Conservation (phyloP, 805 yeast species). For the Saturnispora hagleri region DNA sequence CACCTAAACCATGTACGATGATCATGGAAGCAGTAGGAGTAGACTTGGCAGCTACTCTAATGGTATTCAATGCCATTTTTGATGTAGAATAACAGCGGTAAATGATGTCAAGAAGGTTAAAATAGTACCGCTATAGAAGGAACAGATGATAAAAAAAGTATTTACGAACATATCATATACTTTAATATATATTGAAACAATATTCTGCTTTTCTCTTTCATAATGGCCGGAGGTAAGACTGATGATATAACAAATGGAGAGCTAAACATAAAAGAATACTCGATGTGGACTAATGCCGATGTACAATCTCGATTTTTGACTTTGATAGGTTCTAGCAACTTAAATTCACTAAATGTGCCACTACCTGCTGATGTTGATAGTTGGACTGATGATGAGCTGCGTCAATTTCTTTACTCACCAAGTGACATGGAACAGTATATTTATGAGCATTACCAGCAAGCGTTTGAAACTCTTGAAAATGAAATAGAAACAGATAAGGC, state of each 20-base stretch:
- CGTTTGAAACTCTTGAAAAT: slow-evolving; percentile 9
- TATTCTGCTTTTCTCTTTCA: neutral
- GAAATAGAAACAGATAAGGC: slow-evolving; percentile 29
- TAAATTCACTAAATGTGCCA: slow-evolving; percentile 1
- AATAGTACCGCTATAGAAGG: neutral
- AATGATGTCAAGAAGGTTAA: neutral
- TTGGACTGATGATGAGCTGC: slow-evolving; percentile 3
- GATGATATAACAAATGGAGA: too few species aligned
- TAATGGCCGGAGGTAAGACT: neutral
- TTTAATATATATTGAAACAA: neutral
- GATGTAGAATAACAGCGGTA: neutral
- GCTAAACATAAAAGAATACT: neutral
- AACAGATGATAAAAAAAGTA: neutral
- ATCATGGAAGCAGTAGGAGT: slow-evolving; percentile 58
- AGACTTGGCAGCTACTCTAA: slow-evolving; percentile 32
- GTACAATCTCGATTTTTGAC: slow-evolving; percentile 1
- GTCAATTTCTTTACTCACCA: slow-evolving; percentile 1
- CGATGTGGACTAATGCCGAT: neutral
- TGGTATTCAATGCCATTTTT: slow-evolving; percentile 20
- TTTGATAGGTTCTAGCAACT: neutral
- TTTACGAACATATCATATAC: too few species aligned
- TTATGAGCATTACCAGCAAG: slow-evolving; percentile 9
- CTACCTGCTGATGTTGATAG: neutral
- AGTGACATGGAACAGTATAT: slow-evolving; percentile 17
- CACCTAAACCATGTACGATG: slow-evolving; percentile 87